phyloP scores from a whole-genome alignment of 2,329 filamentous ascomycete genomes.

The Fusarium xylarioides region DNA sequence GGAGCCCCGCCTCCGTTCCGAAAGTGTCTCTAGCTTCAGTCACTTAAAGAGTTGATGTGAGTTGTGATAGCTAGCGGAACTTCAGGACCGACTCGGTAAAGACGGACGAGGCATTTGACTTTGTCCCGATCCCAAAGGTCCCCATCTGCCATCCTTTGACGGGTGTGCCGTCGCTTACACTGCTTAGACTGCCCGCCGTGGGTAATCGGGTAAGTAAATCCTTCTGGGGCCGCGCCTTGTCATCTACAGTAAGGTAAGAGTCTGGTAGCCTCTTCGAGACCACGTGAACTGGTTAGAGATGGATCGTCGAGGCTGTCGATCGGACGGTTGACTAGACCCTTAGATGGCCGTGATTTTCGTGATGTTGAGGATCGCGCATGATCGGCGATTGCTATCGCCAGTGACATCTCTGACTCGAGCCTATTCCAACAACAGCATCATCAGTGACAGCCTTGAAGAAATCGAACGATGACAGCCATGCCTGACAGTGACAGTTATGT shows the following conservation, averaged over 20 bases:
- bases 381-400: constrained; percentile 15
- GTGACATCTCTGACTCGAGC: constrained; percentile 2
- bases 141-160: constrained; percentile 4
- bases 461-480: not conserved
- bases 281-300: constrained; percentile 21
- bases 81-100: constrained; percentile 21
- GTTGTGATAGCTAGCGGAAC: not conserved
- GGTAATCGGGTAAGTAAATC: constrained; percentile 13
- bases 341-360: not conserved
- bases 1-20: constrained; percentile 21
- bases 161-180: constrained; percentile 7
- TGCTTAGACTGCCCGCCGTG: constrained; percentile 2
- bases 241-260: constrained; percentile 4
- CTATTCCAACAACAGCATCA: constrained; percentile 5
- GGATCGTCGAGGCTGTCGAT: constrained; percentile 15
- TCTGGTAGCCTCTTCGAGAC: constrained; percentile 4
- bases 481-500: constrained; percentile 11
- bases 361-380: not conserved
- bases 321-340: not conserved
- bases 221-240: constrained; percentile 4
- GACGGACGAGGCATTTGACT: constrained; percentile 36
- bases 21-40: constrained; percentile 22
- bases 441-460: not conserved
- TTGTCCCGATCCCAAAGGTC: constrained; percentile 5
- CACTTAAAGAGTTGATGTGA: constrained; percentile 11